Base-by-base conservation (phyloP, 169 alveolate genomes). In the Eimeria sp. region DNA sequence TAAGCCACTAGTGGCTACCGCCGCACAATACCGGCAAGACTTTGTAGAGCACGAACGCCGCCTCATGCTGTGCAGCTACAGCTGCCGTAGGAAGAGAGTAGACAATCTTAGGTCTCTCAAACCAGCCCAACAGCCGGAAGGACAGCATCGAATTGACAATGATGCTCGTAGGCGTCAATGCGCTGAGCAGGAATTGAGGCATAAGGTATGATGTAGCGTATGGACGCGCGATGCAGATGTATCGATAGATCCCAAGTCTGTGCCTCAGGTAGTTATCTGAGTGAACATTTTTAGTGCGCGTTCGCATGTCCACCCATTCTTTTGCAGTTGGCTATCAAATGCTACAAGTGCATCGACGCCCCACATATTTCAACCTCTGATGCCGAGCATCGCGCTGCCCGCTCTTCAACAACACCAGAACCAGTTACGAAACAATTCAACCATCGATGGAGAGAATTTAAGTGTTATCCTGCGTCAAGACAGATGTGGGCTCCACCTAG, bases 401-500 rank as follows among this genome's bases (percentile, higher is more conserved):
- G 61, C 6, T 18, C 83, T 25, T 22, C 65, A 40, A 7, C 58
- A 30, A 65, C 83, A 47, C 83, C 94, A 63, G 83, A 43, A 10
- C 67, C 83, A 5, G 27, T 22, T 57, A 40, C 54, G 54, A 87
- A 87, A 34, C 94, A 87, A 27, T 87, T 87, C 82, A 75, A 87
- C 63, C 54, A 63, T 4, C 30, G 94, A 25, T 87, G 82, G 80
- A 87, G 49, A 47, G 94, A 87, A 61, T 87, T 87, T 25, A 63
- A 49, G 43, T 87, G 94, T 30, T 87, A 87, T 27, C 94, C 94
- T 40, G 65, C 94, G 22, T 87, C 94, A 43, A 61, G 65, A 61
- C 94, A 87, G 25, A 40, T 87, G 94, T 87, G 94, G 94, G 94
- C 94, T 65, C 84, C 94, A 45, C 94, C 94, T n/a, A 87, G 75